Base-by-base conservation (phyloP, 805 yeast genomes). In the Candida khao-thaluensis region DNA sequence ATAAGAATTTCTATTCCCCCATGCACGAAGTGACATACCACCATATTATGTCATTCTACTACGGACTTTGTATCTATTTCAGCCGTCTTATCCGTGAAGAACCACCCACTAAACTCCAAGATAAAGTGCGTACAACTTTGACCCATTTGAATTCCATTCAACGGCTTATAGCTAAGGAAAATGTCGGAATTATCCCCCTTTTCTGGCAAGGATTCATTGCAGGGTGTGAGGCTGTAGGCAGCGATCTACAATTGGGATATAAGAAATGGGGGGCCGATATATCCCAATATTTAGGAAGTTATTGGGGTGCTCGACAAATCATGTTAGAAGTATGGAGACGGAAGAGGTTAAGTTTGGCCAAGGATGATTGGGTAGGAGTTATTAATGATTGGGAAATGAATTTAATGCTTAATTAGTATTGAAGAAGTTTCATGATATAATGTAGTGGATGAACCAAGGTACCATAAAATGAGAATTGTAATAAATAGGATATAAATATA, bases 161-260 rank as follows among this genome's bases (percentile, higher is more conserved):
- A 41, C 54, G 58, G 28, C 63, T 85, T 35, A 78, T 82, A 23
- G 72, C 74, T 5, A 62, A 71, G 15, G 79, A 76, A 17, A 64
- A 68, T 37, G 79, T 82, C 1, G 74, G 82, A 15, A 78, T 79
- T 36, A 77, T 82, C 24, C 95, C 96, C 3, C 64, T 86, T 23
- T 79, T 86, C 50, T 88, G 95, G 93, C 91, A 85, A 53, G 95
- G 93, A 0, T 88, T 88, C 49, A 82, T 88, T 30, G 89, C 91
- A 1, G 95, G 95, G 0, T 82, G 93, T 52, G 88, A 85, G 45
- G 82, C 89, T 8, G 73, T 76, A 43, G 76, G 81, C 5, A 50
- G 59, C 1, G 69, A 67, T 24, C 59, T 81, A 25, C 91, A 85
- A 47, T 62, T 71, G 43, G 81, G 87, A 29, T 86, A 77, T 61